Evolutionary conservation across 2,329 filamentous ascomycete species (phyloP).

Genomic region (Calonectria leucothoes): DNA sequence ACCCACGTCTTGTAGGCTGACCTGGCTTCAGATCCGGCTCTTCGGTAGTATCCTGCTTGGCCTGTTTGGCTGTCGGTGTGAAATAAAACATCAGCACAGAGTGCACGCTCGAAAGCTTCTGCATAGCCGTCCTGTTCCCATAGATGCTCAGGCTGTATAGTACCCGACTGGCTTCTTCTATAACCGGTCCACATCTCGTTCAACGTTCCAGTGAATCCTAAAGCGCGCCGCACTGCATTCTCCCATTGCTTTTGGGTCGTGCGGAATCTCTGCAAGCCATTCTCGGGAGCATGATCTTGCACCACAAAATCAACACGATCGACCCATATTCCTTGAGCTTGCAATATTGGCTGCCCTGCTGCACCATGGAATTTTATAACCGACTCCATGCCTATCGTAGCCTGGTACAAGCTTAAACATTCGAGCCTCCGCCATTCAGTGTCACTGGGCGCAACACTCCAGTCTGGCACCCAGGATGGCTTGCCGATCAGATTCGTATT

Average conservation of each 20-base stretch:
- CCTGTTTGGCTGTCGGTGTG: not conserved
- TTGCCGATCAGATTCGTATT: not conserved
- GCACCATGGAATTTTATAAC: not conserved
- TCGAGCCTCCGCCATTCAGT: not conserved
- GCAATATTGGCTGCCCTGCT: not conserved
- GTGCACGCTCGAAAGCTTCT: not conserved
- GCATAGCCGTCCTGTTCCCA: not conserved
- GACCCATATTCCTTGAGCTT: not conserved
- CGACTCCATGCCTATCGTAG: not conserved
- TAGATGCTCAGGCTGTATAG: not conserved
- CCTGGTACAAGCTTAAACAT: not conserved
- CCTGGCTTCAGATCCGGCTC: not conserved
- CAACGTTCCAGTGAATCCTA: not conserved
- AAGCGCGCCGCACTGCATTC: not conserved
- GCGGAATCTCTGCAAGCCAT: not conserved
- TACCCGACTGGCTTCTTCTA: not conserved
- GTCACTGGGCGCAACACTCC: not conserved
- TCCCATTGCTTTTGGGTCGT: not conserved
- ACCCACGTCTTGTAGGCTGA: not conserved
- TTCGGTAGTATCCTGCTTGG: not conserved
- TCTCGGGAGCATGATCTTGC: not conserved
- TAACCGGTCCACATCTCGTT: too few species aligned
- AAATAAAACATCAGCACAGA: not conserved
- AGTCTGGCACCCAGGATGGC: not conserved
- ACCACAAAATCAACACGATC: not conserved